Base-by-base conservation (phyloP, 31 red algal species). In the Odonthalia washingtoniensis region DNA sequence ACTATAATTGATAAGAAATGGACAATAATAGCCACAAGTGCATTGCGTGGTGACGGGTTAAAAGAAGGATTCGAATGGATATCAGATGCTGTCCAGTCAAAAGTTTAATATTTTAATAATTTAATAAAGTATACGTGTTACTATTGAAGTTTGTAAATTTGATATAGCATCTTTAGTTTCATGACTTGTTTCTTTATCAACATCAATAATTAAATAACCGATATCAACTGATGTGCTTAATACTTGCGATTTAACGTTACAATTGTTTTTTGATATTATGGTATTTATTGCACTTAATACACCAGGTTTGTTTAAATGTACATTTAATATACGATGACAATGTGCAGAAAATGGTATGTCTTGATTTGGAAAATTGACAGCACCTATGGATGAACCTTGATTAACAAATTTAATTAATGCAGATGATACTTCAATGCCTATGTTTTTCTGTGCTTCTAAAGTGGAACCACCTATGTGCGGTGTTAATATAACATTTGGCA, bases 51-150 rank as follows among this genome's bases (percentile, higher is more conserved):
- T 3, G 90, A 95, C 81, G 97, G 97, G 21, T 74, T 99, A 18
- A 85, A 92, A 75, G 97, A 99, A 73, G 97, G 94, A 32, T 95
- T 99, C 80, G 85, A 90, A 65, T 99, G 97, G 97, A 92, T 98
- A 46, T 90, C 91, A 61, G 82, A 94, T 36, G 83, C 90, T 75
- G 82, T 94, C 34, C 78, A 94, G 62, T 78, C 84, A 26, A 80
- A 84, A 12, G 91, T 78, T 41, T 89, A 53, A 78, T 57, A 14
- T 57, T 14, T 57, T 14, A 9, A 21, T 57, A 57, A 57, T 14
- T 61, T 83, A 98, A 62, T 95, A 98, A 73, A 98, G 82, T 78
- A 98, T 94, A 80, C 96, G 63, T 14, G 96, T 98, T 33, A 74
- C 57, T 37, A 95, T 92, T 44, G 92, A 95, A 68, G 96, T 90